phyloP scores from a whole-genome alignment of 2,329 filamentous ascomycete species.

The Xylariaceae sp. region DNA sequence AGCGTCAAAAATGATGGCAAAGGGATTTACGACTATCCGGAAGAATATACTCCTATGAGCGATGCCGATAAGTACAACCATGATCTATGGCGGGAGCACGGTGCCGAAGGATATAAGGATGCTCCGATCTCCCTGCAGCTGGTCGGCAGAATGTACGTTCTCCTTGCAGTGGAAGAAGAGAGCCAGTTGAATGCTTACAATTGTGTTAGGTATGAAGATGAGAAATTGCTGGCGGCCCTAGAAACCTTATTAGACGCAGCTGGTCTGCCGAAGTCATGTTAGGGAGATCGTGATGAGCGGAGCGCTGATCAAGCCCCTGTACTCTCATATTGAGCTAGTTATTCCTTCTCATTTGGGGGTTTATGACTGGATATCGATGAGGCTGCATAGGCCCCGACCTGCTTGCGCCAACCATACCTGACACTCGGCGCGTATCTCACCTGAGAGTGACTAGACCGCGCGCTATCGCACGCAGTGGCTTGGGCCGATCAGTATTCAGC shows the following conservation, averaged over 20 bases:
- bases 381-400: too few relatives aligned
- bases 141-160: conserved; percentile 26
- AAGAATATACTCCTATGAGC: conserved; percentile 15
- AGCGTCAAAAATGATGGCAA: conserved; percentile 2
- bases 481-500: too few relatives aligned
- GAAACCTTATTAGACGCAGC: conserved; percentile 29
- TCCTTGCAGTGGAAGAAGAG: neutral
- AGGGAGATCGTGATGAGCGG: too few relatives aligned
- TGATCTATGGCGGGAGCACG: conserved; percentile 30
- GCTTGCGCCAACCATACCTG: too few relatives aligned
- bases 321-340: too few relatives aligned
- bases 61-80: conserved; percentile 18
- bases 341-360: too few relatives aligned
- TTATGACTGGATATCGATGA: too few relatives aligned
- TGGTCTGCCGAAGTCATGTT: conserved; percentile 22
- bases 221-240: conserved; percentile 31
- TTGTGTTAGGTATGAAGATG: conserved; percentile 29
- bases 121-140: conserved; percentile 38
- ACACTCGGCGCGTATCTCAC: too few relatives aligned
- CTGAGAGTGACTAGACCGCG: too few relatives aligned
- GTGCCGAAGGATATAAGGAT: conserved; percentile 31
- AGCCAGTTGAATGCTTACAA: neutral
- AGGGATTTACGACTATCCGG: conserved; percentile 13
- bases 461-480: too few relatives aligned
- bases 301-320: too few relatives aligned